These are phyloP conservation scores for Bauhinia variegata DNA, from an alignment of 306 rosid species.

Conservation along the genomic window DNA sequence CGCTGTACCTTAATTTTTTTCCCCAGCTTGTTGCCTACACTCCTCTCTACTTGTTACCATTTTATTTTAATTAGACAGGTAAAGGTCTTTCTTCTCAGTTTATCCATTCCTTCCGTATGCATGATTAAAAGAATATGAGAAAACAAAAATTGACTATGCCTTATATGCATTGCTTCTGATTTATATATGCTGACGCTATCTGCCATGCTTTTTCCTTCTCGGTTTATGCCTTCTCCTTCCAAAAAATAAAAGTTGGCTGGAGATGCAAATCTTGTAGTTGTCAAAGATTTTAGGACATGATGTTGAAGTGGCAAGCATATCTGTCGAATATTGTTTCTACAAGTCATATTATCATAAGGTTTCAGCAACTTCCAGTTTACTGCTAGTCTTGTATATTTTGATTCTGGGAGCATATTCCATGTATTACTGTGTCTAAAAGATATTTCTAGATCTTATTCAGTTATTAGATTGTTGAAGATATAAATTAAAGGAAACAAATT, in stretches of 20 bases:
- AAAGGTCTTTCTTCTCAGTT: constrained; percentile 11
- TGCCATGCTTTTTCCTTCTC: background rate
- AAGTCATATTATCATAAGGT: background rate
- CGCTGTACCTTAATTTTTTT: constrained; percentile 80
- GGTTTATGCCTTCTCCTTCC: too few species aligned
- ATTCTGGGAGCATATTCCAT: too few species aligned
- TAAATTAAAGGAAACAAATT: too few species aligned
- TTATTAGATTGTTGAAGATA: too few species aligned
- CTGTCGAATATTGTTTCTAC: background rate
- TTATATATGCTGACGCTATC: background rate
- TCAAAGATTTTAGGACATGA: too few species aligned
- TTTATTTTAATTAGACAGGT: constrained; percentile 83
- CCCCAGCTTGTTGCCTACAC: constrained; percentile 92
- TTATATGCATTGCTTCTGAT: too few species aligned
- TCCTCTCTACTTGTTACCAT: constrained; percentile 78
- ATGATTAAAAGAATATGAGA: background rate
- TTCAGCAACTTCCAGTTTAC: background rate
- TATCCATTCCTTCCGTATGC: background rate
- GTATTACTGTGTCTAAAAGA: too few species aligned
- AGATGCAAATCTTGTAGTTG: too few species aligned
- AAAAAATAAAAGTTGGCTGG: too few species aligned
- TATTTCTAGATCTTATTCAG: too few species aligned
- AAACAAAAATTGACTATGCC: background rate
- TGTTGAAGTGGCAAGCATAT: too few species aligned
- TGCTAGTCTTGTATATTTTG: background rate